Percentiles rank a stretch among this genome's conserved stretches.
phyloP scores from a whole-genome alignment of 1,139 yeast species.

The Blastobotrys illinoisensis region DNA sequence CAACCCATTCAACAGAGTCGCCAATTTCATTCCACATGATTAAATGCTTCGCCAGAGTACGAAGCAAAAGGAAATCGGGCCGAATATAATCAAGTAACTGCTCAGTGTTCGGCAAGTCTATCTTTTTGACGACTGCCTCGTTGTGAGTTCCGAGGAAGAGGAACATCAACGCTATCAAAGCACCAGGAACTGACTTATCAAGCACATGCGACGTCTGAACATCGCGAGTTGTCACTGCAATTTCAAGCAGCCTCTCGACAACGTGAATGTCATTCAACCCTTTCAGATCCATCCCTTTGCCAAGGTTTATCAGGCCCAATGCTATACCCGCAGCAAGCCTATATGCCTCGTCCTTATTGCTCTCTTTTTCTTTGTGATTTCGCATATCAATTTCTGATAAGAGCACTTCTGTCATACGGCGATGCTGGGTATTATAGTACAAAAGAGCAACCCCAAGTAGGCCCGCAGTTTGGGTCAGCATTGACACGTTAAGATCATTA shows the following conservation, averaged over 20 bases:
- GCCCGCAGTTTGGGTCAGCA: conserved; percentile 87
- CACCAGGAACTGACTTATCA: conserved; percentile 78
- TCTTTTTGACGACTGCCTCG: conserved; percentile 52
- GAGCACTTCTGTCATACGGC: conserved; percentile 81
- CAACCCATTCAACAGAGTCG: conserved; percentile 54
- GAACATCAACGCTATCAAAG: conserved; percentile 68
- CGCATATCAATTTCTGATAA: conserved; percentile 32
- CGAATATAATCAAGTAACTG: conserved; percentile 66
- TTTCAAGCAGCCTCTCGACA: conserved; percentile 56
- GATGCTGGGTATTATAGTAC: conserved; percentile 70
- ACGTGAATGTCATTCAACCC: conserved; percentile 66
- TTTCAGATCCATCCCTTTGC: conserved; percentile 60
- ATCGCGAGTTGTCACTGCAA: conserved; percentile 63
- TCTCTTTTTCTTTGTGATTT: conserved; percentile 10
- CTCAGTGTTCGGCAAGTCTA: conserved; percentile 57
- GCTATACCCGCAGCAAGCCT: conserved; percentile 86
- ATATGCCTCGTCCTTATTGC: conserved; percentile 59
- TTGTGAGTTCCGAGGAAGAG: conserved; percentile 69
- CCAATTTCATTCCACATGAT: conserved; percentile 75
- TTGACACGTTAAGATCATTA: conserved; percentile 77
- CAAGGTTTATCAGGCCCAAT: conserved; percentile 80
- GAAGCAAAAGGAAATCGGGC: conserved; percentile 69
- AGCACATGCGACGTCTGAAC: conserved; percentile 58
- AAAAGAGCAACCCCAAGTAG: conserved; percentile 83
- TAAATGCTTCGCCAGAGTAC: conserved; percentile 63